phyloP scores from a whole-genome alignment of 108 stramenopile species.

The Skeletonema potamos region DNA sequence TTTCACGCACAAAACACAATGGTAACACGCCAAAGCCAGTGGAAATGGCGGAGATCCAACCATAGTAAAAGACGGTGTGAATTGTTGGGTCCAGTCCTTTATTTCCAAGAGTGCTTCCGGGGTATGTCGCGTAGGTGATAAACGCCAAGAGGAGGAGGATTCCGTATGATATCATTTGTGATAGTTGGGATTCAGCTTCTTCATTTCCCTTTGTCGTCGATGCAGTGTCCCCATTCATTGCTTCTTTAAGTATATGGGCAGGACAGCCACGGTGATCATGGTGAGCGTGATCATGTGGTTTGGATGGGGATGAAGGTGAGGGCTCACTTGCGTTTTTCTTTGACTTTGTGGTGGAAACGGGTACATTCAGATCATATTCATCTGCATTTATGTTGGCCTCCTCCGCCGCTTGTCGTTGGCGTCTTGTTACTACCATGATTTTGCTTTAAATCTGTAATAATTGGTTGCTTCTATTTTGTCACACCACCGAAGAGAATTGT shows the following conservation, averaged over 20 bases:
- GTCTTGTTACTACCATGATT: constrained; percentile 26
- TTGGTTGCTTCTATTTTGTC: too few species aligned
- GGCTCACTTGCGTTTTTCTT: neutral
- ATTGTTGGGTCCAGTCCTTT: constrained; percentile 56
- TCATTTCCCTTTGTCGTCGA: neutral
- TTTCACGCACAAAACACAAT: constrained; percentile 70
- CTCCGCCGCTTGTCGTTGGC: constrained; percentile 9
- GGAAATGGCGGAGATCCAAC: constrained; percentile 95
- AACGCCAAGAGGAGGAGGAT: constrained; percentile 35
- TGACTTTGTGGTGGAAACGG: neutral
- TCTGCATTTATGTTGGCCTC: constrained; percentile 7
- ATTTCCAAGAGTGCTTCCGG: constrained; percentile 56
- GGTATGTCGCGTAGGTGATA: constrained; percentile 50
- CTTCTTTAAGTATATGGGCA: constrained; percentile 31
- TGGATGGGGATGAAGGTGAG: neutral
- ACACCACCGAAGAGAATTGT: neutral
- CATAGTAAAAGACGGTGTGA: constrained; percentile 94
- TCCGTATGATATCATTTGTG: constrained; percentile 26
- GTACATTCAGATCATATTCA: constrained; percentile 7
- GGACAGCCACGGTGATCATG: constrained; percentile 39
- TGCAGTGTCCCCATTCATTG: neutral
- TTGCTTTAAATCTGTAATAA: neutral
- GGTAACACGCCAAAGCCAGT: constrained; percentile 96
- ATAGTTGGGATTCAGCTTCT: constrained; percentile 19
- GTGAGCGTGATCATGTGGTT: constrained; percentile 29